These are phyloP conservation scores for Avena eriantha DNA, from an alignment of 176 grass and related monocot genomes.

Conservation along the genomic window DNA sequence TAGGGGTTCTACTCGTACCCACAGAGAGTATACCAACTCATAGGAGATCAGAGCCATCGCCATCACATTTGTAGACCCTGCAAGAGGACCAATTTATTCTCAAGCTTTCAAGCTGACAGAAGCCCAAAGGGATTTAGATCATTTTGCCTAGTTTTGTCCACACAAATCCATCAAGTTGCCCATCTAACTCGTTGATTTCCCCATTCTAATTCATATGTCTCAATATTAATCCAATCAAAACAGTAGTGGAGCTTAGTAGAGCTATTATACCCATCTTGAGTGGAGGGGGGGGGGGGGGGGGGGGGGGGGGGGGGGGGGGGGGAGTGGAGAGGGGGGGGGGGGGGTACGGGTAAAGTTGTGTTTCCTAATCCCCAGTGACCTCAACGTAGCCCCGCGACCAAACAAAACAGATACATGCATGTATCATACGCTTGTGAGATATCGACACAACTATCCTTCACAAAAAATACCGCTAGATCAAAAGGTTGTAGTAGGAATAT, in stretches of 20 bases:
- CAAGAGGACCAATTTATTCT: not conserved
- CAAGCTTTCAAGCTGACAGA: not conserved
- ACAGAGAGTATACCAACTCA: no score
- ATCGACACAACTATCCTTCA: not conserved
- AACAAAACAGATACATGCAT: not conserved
- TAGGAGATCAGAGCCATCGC: no score
- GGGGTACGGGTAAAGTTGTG: not conserved
- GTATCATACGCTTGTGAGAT: not conserved
- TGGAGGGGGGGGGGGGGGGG: no score
- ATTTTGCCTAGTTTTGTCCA: not conserved
- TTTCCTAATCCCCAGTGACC: not conserved
- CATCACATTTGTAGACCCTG: no score
- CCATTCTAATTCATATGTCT: not conserved
- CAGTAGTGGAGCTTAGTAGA: no score
- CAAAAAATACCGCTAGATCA: not conserved
- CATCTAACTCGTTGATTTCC: not conserved
- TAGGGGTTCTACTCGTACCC: no score
- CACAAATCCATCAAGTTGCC: not conserved
- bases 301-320: no score
- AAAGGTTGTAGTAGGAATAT: not conserved
- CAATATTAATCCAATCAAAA: not conserved
- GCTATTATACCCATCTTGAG: not conserved
- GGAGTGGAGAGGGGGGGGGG: no score
- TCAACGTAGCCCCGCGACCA: not conserved
- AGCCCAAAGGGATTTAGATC: not conserved